Percentiles rank a stretch among this genome's conserved stretches.
These are phyloP conservation scores for Trichoderma harzianum DNA, from an alignment of 2,329 filamentous ascomycete genomes.

Conservation along the genomic window DNA sequence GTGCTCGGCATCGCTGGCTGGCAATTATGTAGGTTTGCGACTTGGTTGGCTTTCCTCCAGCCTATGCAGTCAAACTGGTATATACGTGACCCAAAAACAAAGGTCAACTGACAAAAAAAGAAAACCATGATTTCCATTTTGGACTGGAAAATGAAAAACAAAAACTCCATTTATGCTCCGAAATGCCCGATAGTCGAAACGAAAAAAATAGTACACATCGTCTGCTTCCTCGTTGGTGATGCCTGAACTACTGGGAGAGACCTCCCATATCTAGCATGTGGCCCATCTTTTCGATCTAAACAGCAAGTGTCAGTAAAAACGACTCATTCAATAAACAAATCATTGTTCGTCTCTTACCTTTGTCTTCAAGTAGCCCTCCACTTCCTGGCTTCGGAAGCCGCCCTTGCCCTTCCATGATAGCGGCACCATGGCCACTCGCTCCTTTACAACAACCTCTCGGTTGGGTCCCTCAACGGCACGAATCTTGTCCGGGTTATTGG, in stretches of 20 bases:
- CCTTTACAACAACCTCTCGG: slow-evolving; percentile 80
- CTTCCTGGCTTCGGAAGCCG: slow-evolving; percentile 82
- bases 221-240: too few relatives aligned
- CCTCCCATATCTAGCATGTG: slow-evolving; percentile 65
- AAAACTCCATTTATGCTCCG: slow-evolving; percentile 10
- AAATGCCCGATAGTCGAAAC: neutral
- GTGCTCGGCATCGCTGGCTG: neutral
- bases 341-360: slow-evolving; percentile 63
- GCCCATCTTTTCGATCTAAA: slow-evolving; percentile 81
- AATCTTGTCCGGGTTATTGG: slow-evolving; percentile 97
- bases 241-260: neutral
- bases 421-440: slow-evolving; percentile 93
- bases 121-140: neutral
- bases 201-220: neutral
- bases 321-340: neutral
- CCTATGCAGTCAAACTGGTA: neutral
- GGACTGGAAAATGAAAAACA: neutral
- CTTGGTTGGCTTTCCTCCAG: neutral
- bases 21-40: neutral
- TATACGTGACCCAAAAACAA: neutral
- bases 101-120: neutral
- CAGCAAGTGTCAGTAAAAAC: slow-evolving; percentile 23
- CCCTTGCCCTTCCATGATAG: slow-evolving; percentile 84
- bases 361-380: slow-evolving; percentile 90
- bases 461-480: slow-evolving; percentile 89